Evolutionary conservation across 306 rosid genomes (phyloP).

Genomic region (Carpinus fangiana): DNA sequence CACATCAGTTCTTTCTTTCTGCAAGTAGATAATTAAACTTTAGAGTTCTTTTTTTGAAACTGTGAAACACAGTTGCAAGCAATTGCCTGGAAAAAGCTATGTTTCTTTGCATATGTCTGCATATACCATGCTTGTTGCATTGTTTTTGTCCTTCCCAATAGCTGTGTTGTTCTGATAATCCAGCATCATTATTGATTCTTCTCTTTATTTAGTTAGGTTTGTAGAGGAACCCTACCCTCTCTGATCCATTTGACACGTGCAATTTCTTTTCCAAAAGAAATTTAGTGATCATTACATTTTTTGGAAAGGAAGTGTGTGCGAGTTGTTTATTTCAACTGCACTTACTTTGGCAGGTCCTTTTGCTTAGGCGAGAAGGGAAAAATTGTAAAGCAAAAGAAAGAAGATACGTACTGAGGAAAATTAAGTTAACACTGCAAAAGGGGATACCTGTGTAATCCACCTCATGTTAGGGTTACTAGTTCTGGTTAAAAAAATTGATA

Average conservation of each 20-base stretch:
- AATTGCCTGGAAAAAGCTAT: background rate
- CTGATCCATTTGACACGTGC: no score
- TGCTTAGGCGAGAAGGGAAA: no score
- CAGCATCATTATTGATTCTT: background rate
- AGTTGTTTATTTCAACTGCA: no score
- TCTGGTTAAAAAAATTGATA: background rate
- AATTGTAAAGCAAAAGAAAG: background rate
- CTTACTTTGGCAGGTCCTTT: no score
- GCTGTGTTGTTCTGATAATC: background rate
- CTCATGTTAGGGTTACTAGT: background rate
- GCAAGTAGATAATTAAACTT: background rate
- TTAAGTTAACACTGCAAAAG: background rate
- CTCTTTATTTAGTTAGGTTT: background rate
- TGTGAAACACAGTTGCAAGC: background rate
- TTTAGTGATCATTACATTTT: no score
- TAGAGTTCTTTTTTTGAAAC: background rate
- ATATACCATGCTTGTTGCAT: background rate
- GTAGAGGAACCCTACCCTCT: no score
- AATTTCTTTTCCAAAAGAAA: no score
- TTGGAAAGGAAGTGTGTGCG: no score
- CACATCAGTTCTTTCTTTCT: background rate
- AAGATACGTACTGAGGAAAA: background rate
- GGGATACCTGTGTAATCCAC: background rate
- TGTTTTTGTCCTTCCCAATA: background rate
- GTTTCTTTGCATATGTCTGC: background rate